These are phyloP conservation scores for Collybia sordida DNA, from an alignment of 768 basidiomycete species.

Conservation along the genomic window DNA sequence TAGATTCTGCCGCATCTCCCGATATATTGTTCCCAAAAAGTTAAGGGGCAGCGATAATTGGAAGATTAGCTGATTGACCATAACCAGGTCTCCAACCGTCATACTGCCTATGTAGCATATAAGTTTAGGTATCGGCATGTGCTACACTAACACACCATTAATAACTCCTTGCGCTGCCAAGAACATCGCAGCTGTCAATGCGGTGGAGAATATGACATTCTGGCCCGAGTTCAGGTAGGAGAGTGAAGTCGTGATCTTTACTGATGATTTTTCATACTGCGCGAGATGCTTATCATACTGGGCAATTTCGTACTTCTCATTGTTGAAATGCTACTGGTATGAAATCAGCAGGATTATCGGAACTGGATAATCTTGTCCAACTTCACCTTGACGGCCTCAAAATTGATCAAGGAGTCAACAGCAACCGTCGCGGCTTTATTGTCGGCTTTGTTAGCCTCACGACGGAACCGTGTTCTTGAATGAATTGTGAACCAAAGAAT, in stretches of 20 bases:
- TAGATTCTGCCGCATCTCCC: constrained; percentile 93
- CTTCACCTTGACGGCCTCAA: constrained; percentile 94
- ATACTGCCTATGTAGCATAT: constrained; percentile 68
- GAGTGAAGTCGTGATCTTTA: constrained; percentile 94
- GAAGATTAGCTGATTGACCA: constrained; percentile 99
- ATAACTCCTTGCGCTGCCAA: constrained; percentile 93
- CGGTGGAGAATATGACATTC: constrained; percentile 93
- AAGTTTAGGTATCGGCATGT: background rate
- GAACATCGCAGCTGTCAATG: constrained; percentile 94
- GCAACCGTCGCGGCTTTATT: constrained; percentile 94
- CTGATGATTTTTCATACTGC: constrained; percentile 86
- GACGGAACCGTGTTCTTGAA: constrained; percentile 83
- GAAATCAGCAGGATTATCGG: background rate
- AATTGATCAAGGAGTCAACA: constrained; percentile 96
- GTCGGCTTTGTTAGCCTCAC: constrained; percentile 94
- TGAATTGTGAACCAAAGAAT: constrained; percentile 2
- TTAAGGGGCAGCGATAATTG: constrained; percentile 95
- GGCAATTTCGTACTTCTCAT: constrained; percentile 86
- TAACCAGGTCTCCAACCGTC: constrained; percentile 98
- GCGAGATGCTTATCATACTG: constrained; percentile 91
- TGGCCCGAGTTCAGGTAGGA: constrained; percentile 95
- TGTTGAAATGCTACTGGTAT: constrained; percentile 85
- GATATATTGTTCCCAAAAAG: constrained; percentile 96
- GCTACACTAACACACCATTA: constrained; percentile 59
- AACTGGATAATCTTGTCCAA: background rate